These are phyloP conservation scores for Collybiopsis luxurians DNA, from an alignment of 768 basidiomycete genomes.

Conservation along the genomic window DNA sequence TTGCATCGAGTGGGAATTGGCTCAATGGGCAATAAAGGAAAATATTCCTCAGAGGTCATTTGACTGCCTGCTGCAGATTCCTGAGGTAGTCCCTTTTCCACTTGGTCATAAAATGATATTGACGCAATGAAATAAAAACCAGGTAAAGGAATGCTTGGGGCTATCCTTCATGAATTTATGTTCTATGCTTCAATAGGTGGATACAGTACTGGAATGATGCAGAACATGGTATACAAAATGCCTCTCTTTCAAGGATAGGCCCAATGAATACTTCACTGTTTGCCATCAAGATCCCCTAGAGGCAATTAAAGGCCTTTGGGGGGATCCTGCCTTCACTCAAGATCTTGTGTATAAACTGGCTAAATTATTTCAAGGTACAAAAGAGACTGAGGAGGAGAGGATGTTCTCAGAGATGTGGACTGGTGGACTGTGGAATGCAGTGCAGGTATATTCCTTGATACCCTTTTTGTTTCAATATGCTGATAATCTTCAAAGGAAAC, in stretches of 20 bases:
- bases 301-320: conserved; percentile 5
- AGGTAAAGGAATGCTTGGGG: neutral
- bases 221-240: too few species aligned
- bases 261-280: neutral
- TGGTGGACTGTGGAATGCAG: conserved; percentile 10
- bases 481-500: neutral
- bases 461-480: too few species aligned
- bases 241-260: conserved; percentile 11
- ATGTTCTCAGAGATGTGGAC: conserved; percentile 17
- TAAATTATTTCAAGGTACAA: too few species aligned
- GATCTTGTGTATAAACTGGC: neutral
- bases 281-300: conserved; percentile 10
- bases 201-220: too few species aligned
- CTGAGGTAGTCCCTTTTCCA: too few species aligned
- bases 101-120: too few species aligned
- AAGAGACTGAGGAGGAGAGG: too few species aligned
- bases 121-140: too few species aligned
- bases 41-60: too few species aligned
- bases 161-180: neutral
- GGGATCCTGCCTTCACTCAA: conserved; percentile 11
- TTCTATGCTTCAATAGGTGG: neutral
- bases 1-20: too few species aligned
- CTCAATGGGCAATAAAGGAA: too few species aligned
- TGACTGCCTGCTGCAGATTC: too few species aligned
- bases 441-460: conserved; percentile 9